Evolutionary conservation across 805 yeast genomes (phyloP), one percentile per base, ranked within the genome.

Genomic region (Blastobotrys terrestris): DNA sequence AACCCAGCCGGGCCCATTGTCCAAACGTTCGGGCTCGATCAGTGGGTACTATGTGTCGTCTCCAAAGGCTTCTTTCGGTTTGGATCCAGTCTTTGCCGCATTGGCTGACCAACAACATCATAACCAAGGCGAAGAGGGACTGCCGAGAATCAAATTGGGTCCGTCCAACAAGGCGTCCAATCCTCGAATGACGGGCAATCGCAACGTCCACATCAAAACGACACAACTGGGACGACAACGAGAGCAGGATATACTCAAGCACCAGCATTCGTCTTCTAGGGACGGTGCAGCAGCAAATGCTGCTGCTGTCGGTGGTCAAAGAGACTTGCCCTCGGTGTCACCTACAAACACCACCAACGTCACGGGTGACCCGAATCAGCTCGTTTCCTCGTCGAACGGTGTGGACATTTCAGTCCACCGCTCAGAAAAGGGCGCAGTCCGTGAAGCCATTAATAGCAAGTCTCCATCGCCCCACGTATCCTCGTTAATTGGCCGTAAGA

Each of bases 141-240:
- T 41, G 18, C 52, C 55, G 19, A 50, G 47, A 41, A 60, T 59
- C 26, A 63, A 58, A 44, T 54, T 76, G 53, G 80, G 77, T 54
- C 85, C 86, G 2, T 77, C 78, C 46, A 85, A 85, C 64, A 79
- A 79, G 16, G 92, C 92, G 1, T 69, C 79, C 18, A 83, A 85
- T 60, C 92, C 92, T 3, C 69, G 78, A 50, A 77, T 74, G 50
- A 83, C 88, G 1, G 73, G 73, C 44, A 84, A 81, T 60, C 56
- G 81, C 21, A 83, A 81, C 63, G 85, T 85, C 41, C 83, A 81
- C 20, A 85, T 85, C 63, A 85, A 85, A 67, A 59, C 40, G 21
- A 44, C 31, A 15, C 44, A 35, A 26, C 35, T 26, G 8, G 35
- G 11, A 26, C 35, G 35, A 6, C 35, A 26, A 11, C 35, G 35